Evolutionary conservation across 495 filamentous ascomycete genomes (phyloP), one percentile per base, ranked within the genome.

Genomic region (Xylaria flabelliformis): DNA sequence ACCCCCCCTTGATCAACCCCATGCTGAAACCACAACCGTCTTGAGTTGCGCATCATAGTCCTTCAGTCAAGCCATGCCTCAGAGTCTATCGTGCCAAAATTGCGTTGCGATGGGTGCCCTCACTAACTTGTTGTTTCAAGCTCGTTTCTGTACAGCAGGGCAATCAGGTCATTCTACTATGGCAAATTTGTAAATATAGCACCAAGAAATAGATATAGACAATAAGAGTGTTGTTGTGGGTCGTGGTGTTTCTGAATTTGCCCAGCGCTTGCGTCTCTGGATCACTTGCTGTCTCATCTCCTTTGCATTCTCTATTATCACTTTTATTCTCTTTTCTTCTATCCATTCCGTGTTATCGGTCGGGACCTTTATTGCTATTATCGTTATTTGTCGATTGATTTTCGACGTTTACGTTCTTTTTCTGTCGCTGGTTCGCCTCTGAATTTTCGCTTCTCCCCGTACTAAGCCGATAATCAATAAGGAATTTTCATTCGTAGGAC

Each of bases 231-330:
- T 73, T n/a, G 66, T 69, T 75, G 75, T 64, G 61, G 70, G 44
- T 50, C 55, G 9, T 42, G 46, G 71, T 66, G 56, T 74, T 65
- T 72, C 48, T 64, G 39, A 69, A 17, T 9, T 26, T 48, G 39
- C 21, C 39, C 19, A 19, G 67, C 39, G 51, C 67, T 69, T 58
- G 53, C 53, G 53, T 73, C 58, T 64, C 58, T 32, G 71, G 70
- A 67, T 70, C 74, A 73, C 67, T 75, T 77, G 74, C 75, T 75
- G 56, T 76, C 76, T 75, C 72, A 72, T 76, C 69, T 64, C 73
- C 69, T 83, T 83, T 77, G 80, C 80, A 82, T 82, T 76, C 79
- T 76, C 73, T 80, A 78, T 76, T 80, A 79, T 76, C 74, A 21
- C 41, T 75, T 79, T 78, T 75, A 51, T 78, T 73, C 72, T 71